A percentile compares a stretch with the other conserved stretches of the same genome.
These are phyloP conservation scores for Kokia cookei DNA, from an alignment of 441 rosid genomes.

Conservation along the genomic window DNA sequence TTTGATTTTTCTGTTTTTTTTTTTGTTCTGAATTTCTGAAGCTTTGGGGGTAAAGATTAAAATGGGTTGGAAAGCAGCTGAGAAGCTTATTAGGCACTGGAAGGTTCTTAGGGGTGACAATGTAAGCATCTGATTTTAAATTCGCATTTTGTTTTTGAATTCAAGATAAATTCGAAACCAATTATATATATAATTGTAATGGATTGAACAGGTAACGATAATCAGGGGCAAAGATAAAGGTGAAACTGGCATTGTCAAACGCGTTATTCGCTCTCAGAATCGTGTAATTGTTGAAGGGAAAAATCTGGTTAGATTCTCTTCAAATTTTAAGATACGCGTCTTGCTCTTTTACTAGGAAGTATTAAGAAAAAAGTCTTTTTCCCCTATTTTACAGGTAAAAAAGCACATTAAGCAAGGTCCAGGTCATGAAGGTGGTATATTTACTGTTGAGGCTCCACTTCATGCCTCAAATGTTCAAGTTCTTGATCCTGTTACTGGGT, in stretches of 20 bases:
- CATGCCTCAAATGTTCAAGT: slow-evolving; percentile 95
- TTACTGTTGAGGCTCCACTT: slow-evolving; percentile 88
- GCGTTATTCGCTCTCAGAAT: slow-evolving; percentile 77
- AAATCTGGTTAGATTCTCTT: slow-evolving; percentile 47
- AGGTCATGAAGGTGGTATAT: slow-evolving; percentile 90
- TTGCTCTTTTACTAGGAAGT: not conserved
- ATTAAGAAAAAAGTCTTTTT: not conserved
- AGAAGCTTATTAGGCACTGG: slow-evolving; percentile 93
- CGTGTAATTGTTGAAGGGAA: slow-evolving; percentile 87
- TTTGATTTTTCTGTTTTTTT: not conserved
- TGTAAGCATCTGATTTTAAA: slow-evolving; percentile 32
- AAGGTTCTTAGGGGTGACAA: slow-evolving; percentile 87
- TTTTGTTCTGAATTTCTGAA: not conserved
- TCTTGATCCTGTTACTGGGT: slow-evolving; percentile 92
- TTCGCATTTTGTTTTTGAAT: not conserved
- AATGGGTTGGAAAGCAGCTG: slow-evolving; percentile 99
- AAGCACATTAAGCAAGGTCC: slow-evolving; percentile 92
- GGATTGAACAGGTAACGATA: slow-evolving; percentile 53
- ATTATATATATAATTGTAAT: not conserved
- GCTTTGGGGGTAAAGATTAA: slow-evolving; percentile 16
- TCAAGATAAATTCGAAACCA: not conserved
- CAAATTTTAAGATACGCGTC: not conserved
- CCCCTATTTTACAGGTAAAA: slow-evolving; percentile 48
- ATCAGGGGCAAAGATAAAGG: slow-evolving; percentile 80
- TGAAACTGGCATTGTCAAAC: slow-evolving; percentile 68